phyloP scores from a whole-genome alignment of 2,329 filamentous ascomycete species.

The Xylaria polymorpha region DNA sequence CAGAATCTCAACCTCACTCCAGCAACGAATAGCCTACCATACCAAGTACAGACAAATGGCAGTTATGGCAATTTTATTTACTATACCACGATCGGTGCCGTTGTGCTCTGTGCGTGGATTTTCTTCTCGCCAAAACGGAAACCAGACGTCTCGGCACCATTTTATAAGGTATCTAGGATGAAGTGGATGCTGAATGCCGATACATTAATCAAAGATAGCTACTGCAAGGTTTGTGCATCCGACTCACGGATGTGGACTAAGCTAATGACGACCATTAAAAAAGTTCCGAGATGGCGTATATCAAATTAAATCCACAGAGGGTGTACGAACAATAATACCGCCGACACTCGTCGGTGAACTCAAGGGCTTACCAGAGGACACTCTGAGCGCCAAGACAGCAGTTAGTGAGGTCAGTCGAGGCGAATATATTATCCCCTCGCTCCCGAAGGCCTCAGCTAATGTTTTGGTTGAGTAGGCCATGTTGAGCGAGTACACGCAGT shows the following conservation, averaged over 20 bases:
- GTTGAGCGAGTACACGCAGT: slow-evolving; percentile 63
- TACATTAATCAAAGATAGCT: slow-evolving; percentile 60
- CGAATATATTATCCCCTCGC: not conserved
- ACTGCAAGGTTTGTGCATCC: slow-evolving; percentile 55
- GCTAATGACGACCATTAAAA: slow-evolving; percentile 26
- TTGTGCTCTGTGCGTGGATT: slow-evolving; percentile 55
- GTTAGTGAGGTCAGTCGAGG: slow-evolving; percentile 57
- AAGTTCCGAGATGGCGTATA: slow-evolving; percentile 63
- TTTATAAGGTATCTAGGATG: slow-evolving; percentile 60
- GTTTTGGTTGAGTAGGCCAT: slow-evolving; percentile 54
- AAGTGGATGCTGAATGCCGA: slow-evolving; percentile 66
- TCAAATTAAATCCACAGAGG: slow-evolving; percentile 64
- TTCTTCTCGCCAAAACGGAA: slow-evolving; percentile 51
- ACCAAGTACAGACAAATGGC: slow-evolving; percentile 45
- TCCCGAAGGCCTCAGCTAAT: slow-evolving; percentile 1
- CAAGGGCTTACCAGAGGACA: slow-evolving; percentile 61
- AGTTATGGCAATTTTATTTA: slow-evolving; percentile 53
- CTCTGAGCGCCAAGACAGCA: slow-evolving; percentile 61
- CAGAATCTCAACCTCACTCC: slow-evolving; percentile 41
- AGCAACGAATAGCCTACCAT: slow-evolving; percentile 41
- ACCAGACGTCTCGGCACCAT: slow-evolving; percentile 54
- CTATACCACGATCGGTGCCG: slow-evolving; percentile 55
- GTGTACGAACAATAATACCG: slow-evolving; percentile 61
- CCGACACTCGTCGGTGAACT: slow-evolving; percentile 59
- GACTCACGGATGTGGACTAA: not conserved